Evolutionary conservation across 2,329 filamentous ascomycete genomes (phyloP), one percentile per base, ranked within the genome.

Genomic region (Aspergillus ibericus): DNA sequence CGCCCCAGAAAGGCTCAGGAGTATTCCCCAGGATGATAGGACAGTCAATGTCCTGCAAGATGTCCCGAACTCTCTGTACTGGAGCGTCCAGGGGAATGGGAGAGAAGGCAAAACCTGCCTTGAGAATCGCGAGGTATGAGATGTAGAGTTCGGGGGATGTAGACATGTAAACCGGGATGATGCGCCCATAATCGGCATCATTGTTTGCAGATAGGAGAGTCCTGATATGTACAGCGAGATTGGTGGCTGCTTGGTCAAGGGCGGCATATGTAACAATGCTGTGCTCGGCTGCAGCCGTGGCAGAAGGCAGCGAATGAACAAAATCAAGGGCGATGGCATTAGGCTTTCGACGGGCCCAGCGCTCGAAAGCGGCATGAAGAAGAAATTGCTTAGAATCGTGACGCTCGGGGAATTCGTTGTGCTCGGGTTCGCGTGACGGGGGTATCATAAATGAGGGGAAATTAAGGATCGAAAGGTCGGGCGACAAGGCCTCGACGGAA

Each of bases 121-220:
- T 77, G 13, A 77, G 62, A 58, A 68, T 61, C 18, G 64, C 75
- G 7, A 77, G 67, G 50, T 76, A 77, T 13, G 71, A 68, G 22
- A 75, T 68, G 55, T 77, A 77, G 3, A 77, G 67, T 59, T 76
- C 75, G 0, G 73, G 73, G 7, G 67, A 70, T n/a, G 68, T 70
- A 34, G 68, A 48, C 66, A 71, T 70, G 47, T 70, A 63, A 29
- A 71, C 68, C 12, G 69, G 68, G 50, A 71, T 65, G 29, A 71
- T 66, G 9, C 58, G 60, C n/a, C 59, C 57, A 48, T 57, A 20
- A 10, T 59, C 57, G 4, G 44, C 8, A 4, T 25, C 29, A 13
- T 42, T 36, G 10, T 38, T 34, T 9, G 13, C 29, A 18, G 59
- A 53, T n/a, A 66, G 27, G 8, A 63, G 52, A 12, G 56, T 42